Evolutionary conservation across 2,329 filamentous ascomycete species (phyloP).

Genomic region (Annulohypoxylon truncatum): DNA sequence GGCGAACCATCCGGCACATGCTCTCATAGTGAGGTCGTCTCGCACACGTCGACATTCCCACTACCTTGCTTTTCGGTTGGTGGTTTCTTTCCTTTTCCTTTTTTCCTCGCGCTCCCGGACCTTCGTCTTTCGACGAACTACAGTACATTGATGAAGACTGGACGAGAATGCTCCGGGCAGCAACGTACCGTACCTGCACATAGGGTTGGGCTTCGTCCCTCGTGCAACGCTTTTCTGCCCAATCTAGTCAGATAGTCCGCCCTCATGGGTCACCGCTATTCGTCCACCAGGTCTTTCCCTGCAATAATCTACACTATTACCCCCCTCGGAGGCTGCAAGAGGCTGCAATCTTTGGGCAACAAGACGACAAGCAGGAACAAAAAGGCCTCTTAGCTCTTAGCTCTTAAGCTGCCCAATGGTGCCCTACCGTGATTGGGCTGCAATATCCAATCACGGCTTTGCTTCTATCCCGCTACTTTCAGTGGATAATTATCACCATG

Average conservation of each 20-base stretch:
- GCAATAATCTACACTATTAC: constrained; percentile 45
- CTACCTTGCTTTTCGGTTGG: constrained; percentile 28
- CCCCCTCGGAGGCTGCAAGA: constrained; percentile 24
- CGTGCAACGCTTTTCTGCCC: constrained; percentile 47
- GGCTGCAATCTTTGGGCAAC: constrained; percentile 39
- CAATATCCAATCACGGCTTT: constrained; percentile 35
- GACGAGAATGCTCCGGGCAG: constrained; percentile 40
- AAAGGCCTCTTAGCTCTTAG: constrained; percentile 23
- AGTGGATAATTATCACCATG: constrained; percentile 34
- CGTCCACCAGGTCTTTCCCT: constrained; percentile 44
- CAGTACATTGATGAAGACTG: constrained; percentile 26
- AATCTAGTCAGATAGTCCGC: constrained; percentile 46
- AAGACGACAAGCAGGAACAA: constrained; percentile 32
- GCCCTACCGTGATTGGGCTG: constrained; percentile 42
- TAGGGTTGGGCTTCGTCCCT: constrained; percentile 43
- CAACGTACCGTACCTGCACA: constrained; percentile 37
- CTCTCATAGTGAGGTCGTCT: constrained; percentile 16
- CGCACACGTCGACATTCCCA: constrained; percentile 32
- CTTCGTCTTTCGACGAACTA: constrained; percentile 27
- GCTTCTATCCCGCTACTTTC: constrained; percentile 26
- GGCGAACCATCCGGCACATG: constrained; percentile 27
- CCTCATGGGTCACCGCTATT: constrained; percentile 47
- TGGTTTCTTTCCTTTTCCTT: constrained; percentile 10
- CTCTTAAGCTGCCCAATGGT: constrained; percentile 41
- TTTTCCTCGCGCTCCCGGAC: constrained; percentile 18